These are phyloP conservation scores for Gaultheria prostrata DNA, from an alignment of 148 eudicot genomes.

Conservation along the genomic window DNA sequence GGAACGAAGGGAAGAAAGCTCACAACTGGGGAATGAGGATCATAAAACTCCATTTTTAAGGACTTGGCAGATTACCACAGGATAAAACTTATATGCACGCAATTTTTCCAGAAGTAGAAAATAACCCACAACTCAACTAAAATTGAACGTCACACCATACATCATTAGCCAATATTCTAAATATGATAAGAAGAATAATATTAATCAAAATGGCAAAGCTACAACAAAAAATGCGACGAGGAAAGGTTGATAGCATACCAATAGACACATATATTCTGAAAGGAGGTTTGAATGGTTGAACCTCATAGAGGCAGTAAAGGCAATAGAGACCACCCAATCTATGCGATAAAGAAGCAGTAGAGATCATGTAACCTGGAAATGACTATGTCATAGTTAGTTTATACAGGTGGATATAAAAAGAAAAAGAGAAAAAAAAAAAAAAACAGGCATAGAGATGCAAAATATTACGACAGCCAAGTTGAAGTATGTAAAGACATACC, in stretches of 20 bases:
- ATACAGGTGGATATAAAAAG: neutral
- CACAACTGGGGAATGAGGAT: neutral
- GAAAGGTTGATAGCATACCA: slow-evolving; percentile 41
- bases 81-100: neutral
- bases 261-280: slow-evolving; percentile 65
- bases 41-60: neutral
- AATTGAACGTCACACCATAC: neutral
- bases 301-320: slow-evolving; percentile 75
- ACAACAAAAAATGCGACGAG: neutral
- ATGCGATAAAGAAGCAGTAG: slow-evolving; percentile 41
- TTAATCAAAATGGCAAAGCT: neutral
- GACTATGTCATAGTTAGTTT: neutral
- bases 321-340: slow-evolving; percentile 79
- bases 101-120: neutral
- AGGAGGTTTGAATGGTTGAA: slow-evolving; percentile 86
- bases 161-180: neutral
- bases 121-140: neutral
- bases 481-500: slow-evolving; percentile 35
- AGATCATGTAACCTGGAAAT: slow-evolving; percentile 53
- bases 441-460: neutral
- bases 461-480: neutral
- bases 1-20: neutral
- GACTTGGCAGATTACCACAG: neutral
- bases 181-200: neutral
- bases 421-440: neutral